Evolutionary conservation across 495 filamentous ascomycete species (phyloP), one percentile per base, ranked within the genome.

Genomic region (Penicillium samsonianum): DNA sequence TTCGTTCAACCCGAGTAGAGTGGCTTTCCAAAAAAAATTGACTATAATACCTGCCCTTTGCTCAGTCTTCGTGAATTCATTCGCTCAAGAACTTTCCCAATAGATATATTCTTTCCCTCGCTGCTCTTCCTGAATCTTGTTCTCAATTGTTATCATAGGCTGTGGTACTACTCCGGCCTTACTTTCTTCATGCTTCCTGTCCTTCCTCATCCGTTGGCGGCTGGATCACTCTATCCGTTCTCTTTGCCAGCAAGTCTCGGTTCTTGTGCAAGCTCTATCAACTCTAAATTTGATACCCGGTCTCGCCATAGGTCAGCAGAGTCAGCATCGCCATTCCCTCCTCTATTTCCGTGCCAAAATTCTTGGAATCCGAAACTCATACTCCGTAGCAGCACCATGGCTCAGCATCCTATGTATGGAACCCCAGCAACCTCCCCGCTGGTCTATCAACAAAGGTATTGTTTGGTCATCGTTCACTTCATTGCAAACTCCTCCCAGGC

Each of bases 401-500:
- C 72, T 53, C 71, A 70, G 12, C 72, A 73, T 38, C 56, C 63
- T 33, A 64, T 72, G 53, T 77, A 75, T 50, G 65, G 59, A 40
- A 50, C 65, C 55, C 63, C 75, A 40, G 64, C 65, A n/a, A 65
- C 64, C 44, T 35, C 63, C 55, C 72, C 74, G 42, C 58, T 74
- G 43, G 66, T 76, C 30, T 77, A 75, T 58, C 74, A 76, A 33
- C 71, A 67, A 79, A 79, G 76, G 76, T 79, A 76, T 49, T 67
- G 65, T 54, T 54, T 5, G 35, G 23, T 51, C 37, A 35, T 55
- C 44, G 54, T 67, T 56, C 61, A 51, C 61, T 30, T 23, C 38
- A 57, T 50, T 25, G 47, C 43, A 50, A 37, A 40, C 5, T 62
- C 47, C 38, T 44, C 17, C 41, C 42, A 60, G 53, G 45, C 30